Percentiles rank a stretch among this genome's conserved stretches.
These are phyloP conservation scores for Monilinia aucupariae DNA, from an alignment of 2,329 filamentous ascomycete genomes.

Conservation along the genomic window DNA sequence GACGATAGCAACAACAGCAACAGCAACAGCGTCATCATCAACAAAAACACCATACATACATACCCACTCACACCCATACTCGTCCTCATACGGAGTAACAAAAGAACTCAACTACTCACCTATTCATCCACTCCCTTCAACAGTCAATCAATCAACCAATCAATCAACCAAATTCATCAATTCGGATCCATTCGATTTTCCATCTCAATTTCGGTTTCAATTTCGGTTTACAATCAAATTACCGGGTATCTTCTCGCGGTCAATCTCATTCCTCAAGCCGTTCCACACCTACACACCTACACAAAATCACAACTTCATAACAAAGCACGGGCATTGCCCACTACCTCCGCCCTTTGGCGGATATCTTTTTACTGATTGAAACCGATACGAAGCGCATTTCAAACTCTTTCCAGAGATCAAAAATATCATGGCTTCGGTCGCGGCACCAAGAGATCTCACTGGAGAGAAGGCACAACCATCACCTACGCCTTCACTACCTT, in stretches of 20 bases:
- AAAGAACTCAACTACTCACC: too few species aligned
- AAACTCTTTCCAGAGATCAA: conserved; percentile 8
- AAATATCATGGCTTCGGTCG: conserved; percentile 31
- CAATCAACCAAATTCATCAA: too few species aligned
- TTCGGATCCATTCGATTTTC: neutral
- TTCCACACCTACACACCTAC: neutral
- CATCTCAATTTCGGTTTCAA: neutral
- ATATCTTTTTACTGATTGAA: conserved; percentile 15
- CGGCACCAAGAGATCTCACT: conserved; percentile 24
- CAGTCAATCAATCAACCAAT: neutral
- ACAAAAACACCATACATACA: too few species aligned
- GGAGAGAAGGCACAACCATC: conserved; percentile 27
- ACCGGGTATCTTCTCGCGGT: neutral
- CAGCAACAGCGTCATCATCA: too few species aligned
- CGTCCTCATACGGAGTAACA: too few species aligned
- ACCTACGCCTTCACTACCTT: conserved; percentile 27
- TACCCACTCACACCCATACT: too few species aligned
- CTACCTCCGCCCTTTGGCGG: conserved; percentile 25
- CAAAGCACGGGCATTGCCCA: conserved; percentile 28
- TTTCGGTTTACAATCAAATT: neutral
- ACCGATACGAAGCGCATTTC: conserved; percentile 14
- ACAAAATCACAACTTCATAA: conserved; percentile 14
- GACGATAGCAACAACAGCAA: too few species aligned
- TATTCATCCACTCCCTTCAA: neutral
- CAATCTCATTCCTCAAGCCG: conserved; percentile 3